phyloP scores from a whole-genome alignment of 2,329 filamentous ascomycete genomes.

The Paracamarosporium sp. region DNA sequence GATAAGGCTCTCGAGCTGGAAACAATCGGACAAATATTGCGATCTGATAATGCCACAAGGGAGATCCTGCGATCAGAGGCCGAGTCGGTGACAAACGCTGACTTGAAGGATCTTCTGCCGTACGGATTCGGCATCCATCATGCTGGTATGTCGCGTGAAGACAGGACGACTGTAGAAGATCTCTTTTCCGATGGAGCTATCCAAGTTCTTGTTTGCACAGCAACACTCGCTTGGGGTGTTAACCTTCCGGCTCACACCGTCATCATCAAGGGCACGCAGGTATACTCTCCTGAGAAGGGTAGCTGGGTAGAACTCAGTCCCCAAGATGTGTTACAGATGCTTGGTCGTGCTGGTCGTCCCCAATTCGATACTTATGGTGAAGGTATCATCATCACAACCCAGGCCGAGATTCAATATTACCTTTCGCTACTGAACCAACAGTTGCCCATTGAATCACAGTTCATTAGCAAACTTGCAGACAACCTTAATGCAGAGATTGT shows the following conservation, averaged over 20 bases:
- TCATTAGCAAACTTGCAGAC: conserved; percentile 90
- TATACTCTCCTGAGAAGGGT: conserved; percentile 98
- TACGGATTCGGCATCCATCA: conserved; percentile 99
- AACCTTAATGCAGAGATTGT: conserved; percentile 97
- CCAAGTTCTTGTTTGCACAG: conserved; percentile 95
- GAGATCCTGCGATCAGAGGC: conserved; percentile 88
- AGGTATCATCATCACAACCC: conserved; percentile 97
- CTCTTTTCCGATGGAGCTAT: conserved; percentile 90
- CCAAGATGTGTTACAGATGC: conserved; percentile 98
- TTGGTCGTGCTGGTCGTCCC: conserved; percentile 93
- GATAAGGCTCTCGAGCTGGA: conserved; percentile 98
- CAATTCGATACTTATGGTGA: conserved; percentile 98
- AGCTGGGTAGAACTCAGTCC: conserved; percentile 98
- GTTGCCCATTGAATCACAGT: conserved; percentile 94
- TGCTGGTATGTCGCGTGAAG: conserved; percentile 94
- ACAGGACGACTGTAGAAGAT: conserved; percentile 93
- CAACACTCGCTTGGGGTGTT: conserved; percentile 98
- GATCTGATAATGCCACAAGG: conserved; percentile 88
- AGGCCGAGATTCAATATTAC: conserved; percentile 95
- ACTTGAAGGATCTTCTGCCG: conserved; percentile 91
- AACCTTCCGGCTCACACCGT: conserved; percentile 97
- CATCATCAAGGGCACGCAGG: conserved; percentile 97
- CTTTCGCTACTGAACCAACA: conserved; percentile 96
- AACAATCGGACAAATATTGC: conserved; percentile 93
- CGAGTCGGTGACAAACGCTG: conserved; percentile 79